phyloP scores from a whole-genome alignment of 1,284 basidiomycete species.

The Marasmius sp. region DNA sequence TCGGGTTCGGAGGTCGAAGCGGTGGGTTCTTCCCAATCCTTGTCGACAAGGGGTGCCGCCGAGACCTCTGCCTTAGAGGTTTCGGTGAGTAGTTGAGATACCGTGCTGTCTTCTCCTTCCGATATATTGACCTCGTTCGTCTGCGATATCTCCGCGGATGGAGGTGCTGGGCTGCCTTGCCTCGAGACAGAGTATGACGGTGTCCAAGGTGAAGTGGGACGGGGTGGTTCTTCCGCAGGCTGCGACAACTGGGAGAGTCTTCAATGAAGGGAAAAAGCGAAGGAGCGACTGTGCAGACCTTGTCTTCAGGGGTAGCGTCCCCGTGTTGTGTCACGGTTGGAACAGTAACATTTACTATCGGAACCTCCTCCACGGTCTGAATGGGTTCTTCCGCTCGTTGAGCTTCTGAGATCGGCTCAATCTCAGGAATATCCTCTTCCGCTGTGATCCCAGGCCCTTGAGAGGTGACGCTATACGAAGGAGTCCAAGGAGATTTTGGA shows the following conservation, averaged over 20 bases:
- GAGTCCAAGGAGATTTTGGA: constrained; percentile 43
- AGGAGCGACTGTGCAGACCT: background rate
- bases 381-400: background rate
- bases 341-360: background rate
- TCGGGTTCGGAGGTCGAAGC: too few relatives aligned
- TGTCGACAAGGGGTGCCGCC: too few relatives aligned
- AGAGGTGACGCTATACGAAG: constrained; percentile 39
- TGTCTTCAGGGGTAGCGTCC: background rate
- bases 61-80: background rate
- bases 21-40: too few relatives aligned
- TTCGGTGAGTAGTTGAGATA: background rate
- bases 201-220: constrained; percentile 23
- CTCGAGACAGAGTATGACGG: constrained; percentile 23
- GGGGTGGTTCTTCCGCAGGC: constrained; percentile 1
- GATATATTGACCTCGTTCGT: background rate
- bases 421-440: constrained; percentile 24
- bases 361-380: background rate
- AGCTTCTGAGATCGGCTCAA: constrained; percentile 20
- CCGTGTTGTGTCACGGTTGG: background rate
- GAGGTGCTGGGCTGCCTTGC: constrained; percentile 12
- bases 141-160: background rate
- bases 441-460: constrained; percentile 31
- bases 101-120: background rate
- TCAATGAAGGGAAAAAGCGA: background rate
- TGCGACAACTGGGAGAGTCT: background rate